Evolutionary conservation across 2,329 filamentous ascomycete genomes (phyloP).

Genomic region (Trichophyton schoenleinii): DNA sequence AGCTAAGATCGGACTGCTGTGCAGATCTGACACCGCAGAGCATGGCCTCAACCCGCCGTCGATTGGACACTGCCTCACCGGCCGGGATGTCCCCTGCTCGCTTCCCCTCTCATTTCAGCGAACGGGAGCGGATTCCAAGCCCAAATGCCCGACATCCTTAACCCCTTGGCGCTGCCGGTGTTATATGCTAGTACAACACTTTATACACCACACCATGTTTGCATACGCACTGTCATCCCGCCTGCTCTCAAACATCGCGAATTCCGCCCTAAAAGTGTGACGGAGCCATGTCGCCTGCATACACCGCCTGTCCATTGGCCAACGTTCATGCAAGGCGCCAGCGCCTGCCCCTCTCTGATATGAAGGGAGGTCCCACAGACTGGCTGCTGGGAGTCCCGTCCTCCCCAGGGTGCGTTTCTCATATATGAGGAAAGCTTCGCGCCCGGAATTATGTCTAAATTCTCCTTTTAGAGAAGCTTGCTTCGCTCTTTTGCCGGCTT

Average conservation of each 20-base stretch:
- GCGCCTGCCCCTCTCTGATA: slow-evolving; percentile 1
- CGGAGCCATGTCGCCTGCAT: slow-evolving; percentile 1
- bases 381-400: not conserved
- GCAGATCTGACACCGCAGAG: not conserved
- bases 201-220: no score
- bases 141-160: slow-evolving; percentile 1
- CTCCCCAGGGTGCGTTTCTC: not conserved
- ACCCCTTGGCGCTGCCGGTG: not conserved
- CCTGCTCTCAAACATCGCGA: not conserved
- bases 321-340: not conserved
- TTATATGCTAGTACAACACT: not conserved
- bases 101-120: slow-evolving; percentile 2
- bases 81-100: not conserved
- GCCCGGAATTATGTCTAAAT: not conserved
- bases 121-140: not conserved
- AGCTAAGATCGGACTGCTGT: not conserved
- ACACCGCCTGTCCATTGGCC: not conserved
- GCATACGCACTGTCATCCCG: not conserved
- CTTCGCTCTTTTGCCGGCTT: not conserved
- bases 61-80: not conserved
- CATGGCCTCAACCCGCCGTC: not conserved
- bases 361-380: not conserved
- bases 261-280: slow-evolving; percentile 1
- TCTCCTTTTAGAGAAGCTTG: not conserved
- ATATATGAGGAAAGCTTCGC: not conserved